Base-by-base conservation (phyloP, 371 early-diverging fungal genomes). In the Mortierella sp. region DNA sequence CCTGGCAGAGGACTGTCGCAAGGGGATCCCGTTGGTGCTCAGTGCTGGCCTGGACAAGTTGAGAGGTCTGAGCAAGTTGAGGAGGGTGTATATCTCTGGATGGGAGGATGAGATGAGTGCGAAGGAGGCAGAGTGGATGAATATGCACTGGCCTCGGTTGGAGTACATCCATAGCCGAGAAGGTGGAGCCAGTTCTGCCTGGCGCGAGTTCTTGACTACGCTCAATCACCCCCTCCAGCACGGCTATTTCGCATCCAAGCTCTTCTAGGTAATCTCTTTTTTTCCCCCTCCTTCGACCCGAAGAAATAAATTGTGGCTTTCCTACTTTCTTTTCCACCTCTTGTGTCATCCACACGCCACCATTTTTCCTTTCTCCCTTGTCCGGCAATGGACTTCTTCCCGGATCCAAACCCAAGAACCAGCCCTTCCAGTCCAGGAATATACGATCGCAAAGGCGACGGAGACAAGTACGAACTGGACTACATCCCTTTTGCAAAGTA, bases 401-500 rank as follows among this genome's bases (percentile, higher is more conserved):
- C 21, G 4, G 38, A 41, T 35, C 38, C 68, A 38, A 38, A 38
- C 24, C 21, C 68, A 41, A 68, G 11, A 41, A 41, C 3, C 7
- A 24, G 10, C 24, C 21, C 41, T 18, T 68, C 41, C 68, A 68
- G 10, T 41, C 24, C 24, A 24, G 24, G 38, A 35, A 68, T 68
- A 41, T 68, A 68, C 68, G 11, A 38, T 24, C 21, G 38, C 38
- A n/a, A 54, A 24, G 54, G 27, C 27, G 27, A 49, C 10, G 71
- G 46, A 38, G 41, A 48, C 21, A 41, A 1, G 2, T 58, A 71
- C 46, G 79, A 79, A 41, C 54, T 79, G 27, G 75, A 79, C 51
- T 79, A 71, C 14, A 79, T 79, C n/a, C 79, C 79, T n/a, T 79
- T 75, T 60, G 79, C 79, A 74, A 79, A 75, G 79, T 70, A 71